These are phyloP conservation scores for Acanthamoeba lenticulata DNA, from an alignment of 208 protist species.

Conservation along the genomic window DNA sequence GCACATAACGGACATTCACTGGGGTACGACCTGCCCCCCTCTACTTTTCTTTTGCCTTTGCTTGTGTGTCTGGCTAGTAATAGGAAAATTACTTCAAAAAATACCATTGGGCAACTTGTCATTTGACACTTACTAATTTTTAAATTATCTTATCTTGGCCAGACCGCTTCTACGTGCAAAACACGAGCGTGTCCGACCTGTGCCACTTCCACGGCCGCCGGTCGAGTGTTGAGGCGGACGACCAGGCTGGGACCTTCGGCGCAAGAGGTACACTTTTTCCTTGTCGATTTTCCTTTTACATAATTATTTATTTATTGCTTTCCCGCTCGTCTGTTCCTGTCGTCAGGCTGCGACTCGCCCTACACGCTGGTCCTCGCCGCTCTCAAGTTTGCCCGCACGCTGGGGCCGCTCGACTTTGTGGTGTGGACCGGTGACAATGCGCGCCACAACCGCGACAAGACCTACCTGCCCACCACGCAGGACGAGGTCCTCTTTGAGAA, in stretches of 20 bases:
- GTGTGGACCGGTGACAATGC: constrained; percentile 38
- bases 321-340: neutral
- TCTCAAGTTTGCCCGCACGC: neutral
- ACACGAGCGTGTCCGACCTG: neutral
- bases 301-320: neutral
- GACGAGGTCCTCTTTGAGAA: constrained; percentile 40
- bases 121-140: neutral
- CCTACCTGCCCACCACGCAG: constrained; percentile 4
- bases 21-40: too few species aligned
- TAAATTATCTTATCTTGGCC: neutral
- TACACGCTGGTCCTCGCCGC: neutral
- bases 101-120: neutral
- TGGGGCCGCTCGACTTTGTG: neutral
- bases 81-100: neutral
- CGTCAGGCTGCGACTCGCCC: neutral
- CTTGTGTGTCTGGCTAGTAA: neutral
- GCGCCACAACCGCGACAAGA: neutral
- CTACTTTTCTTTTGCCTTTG: too few species aligned
- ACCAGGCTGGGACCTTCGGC: neutral
- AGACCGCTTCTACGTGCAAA: neutral
- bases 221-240: neutral
- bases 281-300: neutral
- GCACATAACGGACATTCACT: constrained; percentile 5
- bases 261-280: neutral
- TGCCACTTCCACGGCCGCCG: neutral